Percentiles rank a stretch among this genome's conserved stretches.
Conservation (phyloP, 2,329 filamentous ascomycete genomes). For the Thermomyces lanuginosus region DNA sequence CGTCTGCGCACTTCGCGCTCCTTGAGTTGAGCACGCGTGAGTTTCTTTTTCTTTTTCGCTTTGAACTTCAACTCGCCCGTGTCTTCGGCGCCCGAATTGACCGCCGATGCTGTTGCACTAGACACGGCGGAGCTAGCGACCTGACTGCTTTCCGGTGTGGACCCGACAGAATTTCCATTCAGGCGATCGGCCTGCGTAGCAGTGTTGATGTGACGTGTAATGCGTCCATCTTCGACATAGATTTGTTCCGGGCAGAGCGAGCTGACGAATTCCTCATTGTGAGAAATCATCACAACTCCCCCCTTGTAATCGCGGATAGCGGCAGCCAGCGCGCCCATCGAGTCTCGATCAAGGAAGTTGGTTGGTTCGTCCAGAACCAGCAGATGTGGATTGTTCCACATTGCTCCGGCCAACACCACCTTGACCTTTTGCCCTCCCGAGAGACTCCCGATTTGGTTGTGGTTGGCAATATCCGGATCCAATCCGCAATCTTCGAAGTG, state of each 20-base stretch:
- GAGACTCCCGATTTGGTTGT: constrained; percentile 92
- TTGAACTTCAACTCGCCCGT: constrained; percentile 70
- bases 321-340: constrained; percentile 87
- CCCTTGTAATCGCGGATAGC: constrained; percentile 97
- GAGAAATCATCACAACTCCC: constrained; percentile 97
- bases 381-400: constrained; percentile 98
- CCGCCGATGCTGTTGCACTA: constrained; percentile 41
- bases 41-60: constrained; percentile 90
- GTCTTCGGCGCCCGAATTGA: constrained; percentile 71
- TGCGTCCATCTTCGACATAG: constrained; percentile 76
- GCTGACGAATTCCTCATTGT: constrained; percentile 97
- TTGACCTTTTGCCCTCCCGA: constrained; percentile 98
- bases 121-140: constrained; percentile 43
- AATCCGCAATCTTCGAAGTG: constrained; percentile 95
- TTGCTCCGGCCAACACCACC: constrained; percentile 86
- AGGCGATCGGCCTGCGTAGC: constrained; percentile 67
- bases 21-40: constrained; percentile 92
- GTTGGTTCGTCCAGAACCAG: constrained; percentile 96
- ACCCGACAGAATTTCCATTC: constrained; percentile 58
- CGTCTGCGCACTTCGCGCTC: constrained; percentile 76
- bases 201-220: constrained; percentile 66
- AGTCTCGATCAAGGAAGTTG: constrained; percentile 98
- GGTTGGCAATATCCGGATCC: constrained; percentile 94
- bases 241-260: constrained; percentile 92
- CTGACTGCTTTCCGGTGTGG: constrained; percentile 23